Conservation (phyloP, 2,329 filamentous ascomycete genomes). For the Parafenestella ontariensis region DNA sequence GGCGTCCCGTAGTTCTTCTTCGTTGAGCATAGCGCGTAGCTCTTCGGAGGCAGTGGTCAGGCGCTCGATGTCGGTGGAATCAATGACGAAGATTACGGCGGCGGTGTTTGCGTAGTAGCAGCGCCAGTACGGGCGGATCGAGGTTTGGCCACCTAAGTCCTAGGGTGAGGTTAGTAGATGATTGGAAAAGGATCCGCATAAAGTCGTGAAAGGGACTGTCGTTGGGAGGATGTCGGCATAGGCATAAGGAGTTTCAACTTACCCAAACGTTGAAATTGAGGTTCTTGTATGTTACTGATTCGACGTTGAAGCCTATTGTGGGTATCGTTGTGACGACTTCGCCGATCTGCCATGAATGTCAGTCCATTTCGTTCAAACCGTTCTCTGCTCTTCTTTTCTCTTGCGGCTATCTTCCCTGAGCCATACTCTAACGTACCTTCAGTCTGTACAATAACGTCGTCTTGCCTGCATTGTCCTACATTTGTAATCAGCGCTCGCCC, state of each 20-base stretch:
- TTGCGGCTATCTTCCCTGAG: no score
- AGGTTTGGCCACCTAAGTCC: constrained; percentile 98
- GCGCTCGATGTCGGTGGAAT: constrained; percentile 96
- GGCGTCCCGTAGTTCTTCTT: constrained; percentile 94
- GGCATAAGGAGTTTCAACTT: constrained; percentile 48
- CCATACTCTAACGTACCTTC: constrained; percentile 66
- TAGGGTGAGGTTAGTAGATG: constrained; percentile 43
- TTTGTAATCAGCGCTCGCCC: constrained; percentile 34
- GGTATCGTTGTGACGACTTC: constrained; percentile 99
- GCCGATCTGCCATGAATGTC: constrained; percentile 72
- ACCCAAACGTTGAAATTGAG: constrained; percentile 99
- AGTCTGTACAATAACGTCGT: constrained; percentile 95
- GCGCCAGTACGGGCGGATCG: constrained; percentile 97
- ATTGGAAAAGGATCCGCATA: no score
- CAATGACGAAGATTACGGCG: constrained; percentile 97
- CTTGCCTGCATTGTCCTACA: constrained; percentile 95
- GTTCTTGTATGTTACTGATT: constrained; percentile 98
- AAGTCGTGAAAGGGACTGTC: no score
- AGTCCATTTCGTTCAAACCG: background rate
- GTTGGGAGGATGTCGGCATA: background rate
- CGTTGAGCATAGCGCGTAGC: constrained; percentile 91
- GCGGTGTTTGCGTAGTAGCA: constrained; percentile 99
- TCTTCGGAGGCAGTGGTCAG: constrained; percentile 92
- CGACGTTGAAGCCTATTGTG: constrained; percentile 99
- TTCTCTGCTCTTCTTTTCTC: background rate